Base-by-base conservation (phyloP, 768 basidiomycete genomes). In the Leccinum broughii region DNA sequence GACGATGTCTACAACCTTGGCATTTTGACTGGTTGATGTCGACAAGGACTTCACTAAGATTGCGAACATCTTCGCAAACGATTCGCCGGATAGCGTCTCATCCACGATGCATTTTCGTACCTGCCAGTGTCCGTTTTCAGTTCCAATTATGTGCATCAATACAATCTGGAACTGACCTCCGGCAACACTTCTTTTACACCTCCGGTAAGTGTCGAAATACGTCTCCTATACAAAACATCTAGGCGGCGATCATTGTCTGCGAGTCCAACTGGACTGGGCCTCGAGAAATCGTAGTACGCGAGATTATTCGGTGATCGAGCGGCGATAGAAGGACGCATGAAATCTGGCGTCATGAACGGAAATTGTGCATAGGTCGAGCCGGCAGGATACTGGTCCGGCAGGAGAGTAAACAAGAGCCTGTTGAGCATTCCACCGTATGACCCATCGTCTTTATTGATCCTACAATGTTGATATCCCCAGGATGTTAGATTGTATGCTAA, bases 381-480 rank as follows among this genome's bases (percentile, higher is more conserved):
- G 22, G 79, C 75, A 10, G 85, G 83, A 71, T 89, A 94, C 64
- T 88, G 78, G 22, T 85, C 75, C 1, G 91, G 91, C 30, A 94
- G 76, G n/a, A 84, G 85, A 52, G 83, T 80, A 80, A 89, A 88
- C 56, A 94, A 80, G 28, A 94, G 76, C 66, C 85, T 88, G 15
- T 83, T 84, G 61, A 93, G 78, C 74, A 90, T 81, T 17, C 90
- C 91, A 15, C 91, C 90, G 60, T 81, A 87, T 0, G 90, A 87
- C 28, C 90, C 88, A 62, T 92, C 87, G 39, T 80, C 66, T 32
- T 75, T 68, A 72, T 90, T 81, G 51, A 80, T 78, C 74, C 85
- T 83, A 67, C 85, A 87, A 70, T 92, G 87, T 57, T 85, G 77
- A 69, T 83, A 92, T 35, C 90, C 92, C 91, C 92, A 94, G 2